phyloP scores from a whole-genome alignment of 129 eudicot species.

The Centaurea solstitialis region DNA sequence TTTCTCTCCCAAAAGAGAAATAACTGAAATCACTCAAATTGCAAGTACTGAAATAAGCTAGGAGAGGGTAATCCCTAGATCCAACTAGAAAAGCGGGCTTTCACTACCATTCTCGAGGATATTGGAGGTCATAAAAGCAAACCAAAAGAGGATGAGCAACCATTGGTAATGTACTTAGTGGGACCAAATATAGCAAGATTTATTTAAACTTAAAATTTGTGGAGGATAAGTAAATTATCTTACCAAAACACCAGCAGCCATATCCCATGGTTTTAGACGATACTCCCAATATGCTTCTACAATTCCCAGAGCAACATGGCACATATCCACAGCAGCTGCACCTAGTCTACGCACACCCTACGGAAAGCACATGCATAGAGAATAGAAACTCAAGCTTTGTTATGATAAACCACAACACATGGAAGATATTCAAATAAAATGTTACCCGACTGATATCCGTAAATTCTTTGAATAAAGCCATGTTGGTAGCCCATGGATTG shows the following conservation, averaged over 20 bases:
- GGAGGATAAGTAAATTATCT: conserved; percentile 25
- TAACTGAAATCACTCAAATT: background rate
- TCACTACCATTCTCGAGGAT: background rate
- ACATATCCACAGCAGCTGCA: conserved; percentile 99
- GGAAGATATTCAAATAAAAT: background rate
- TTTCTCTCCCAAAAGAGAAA: no score
- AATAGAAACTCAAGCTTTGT: background rate
- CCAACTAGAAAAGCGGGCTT: background rate
- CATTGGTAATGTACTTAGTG: background rate
- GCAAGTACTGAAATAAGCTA: background rate
- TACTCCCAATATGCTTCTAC: conserved; percentile 98
- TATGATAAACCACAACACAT: background rate
- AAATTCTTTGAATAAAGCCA: conserved; percentile 86
- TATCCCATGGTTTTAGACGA: conserved; percentile 99
- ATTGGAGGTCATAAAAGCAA: background rate
- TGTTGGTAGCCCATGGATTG: conserved; percentile 96
- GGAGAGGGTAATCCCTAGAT: background rate
- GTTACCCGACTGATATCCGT: conserved; percentile 95
- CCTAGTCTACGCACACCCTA: conserved; percentile 98
- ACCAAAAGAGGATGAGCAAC: background rate
- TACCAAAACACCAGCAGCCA: conserved; percentile 99
- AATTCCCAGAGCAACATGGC: conserved; percentile 95
- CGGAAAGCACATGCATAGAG: conserved; percentile 6
- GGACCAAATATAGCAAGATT: background rate
- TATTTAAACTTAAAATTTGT: background rate